Evolutionary conservation across 2,329 filamentous ascomycete species (phyloP).

Genomic region (Elsinoe arachidis): DNA sequence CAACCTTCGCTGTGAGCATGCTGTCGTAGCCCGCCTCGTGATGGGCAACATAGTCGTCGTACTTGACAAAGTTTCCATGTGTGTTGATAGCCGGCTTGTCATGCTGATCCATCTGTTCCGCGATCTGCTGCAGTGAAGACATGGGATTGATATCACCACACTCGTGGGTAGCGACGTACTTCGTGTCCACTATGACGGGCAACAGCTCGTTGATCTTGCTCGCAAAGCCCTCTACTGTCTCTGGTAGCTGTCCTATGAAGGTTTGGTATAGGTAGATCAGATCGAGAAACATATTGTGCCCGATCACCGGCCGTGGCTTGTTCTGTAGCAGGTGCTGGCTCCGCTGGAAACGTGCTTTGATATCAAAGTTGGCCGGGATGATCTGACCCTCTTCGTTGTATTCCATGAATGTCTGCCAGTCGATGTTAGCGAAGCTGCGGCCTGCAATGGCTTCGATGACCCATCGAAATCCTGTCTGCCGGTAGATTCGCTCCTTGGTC

Average conservation of each 20-base stretch:
- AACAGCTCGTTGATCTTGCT: slow-evolving; percentile 44
- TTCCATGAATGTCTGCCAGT: slow-evolving; percentile 30
- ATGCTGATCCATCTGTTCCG: slow-evolving; percentile 33
- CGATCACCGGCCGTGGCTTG: slow-evolving; percentile 46
- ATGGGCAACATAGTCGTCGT: slow-evolving; percentile 32
- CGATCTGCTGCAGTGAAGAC: slow-evolving; percentile 41
- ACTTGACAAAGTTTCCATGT: slow-evolving; percentile 32
- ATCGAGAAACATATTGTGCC: slow-evolving; percentile 58
- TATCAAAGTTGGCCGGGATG: slow-evolving; percentile 29
- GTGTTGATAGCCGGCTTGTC: slow-evolving; percentile 36
- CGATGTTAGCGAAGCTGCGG: slow-evolving; percentile 29
- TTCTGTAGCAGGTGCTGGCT: slow-evolving; percentile 36
- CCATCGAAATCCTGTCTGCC: slow-evolving; percentile 43
- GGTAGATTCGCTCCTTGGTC: slow-evolving; percentile 33
- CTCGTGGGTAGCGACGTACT: slow-evolving; percentile 53
- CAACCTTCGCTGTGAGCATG: slow-evolving; percentile 50
- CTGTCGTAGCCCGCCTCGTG: slow-evolving; percentile 59
- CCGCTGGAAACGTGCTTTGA: slow-evolving; percentile 31
- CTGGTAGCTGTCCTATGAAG: slow-evolving; percentile 52
- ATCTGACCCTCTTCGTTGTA: slow-evolving; percentile 27
- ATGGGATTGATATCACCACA: slow-evolving; percentile 44
- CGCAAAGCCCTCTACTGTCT: slow-evolving; percentile 46
- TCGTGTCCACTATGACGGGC: slow-evolving; percentile 53
- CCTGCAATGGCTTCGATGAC: slow-evolving; percentile 40
- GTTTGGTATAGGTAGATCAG: slow-evolving; percentile 55